Conservation (phyloP, 164 flowering plant genomes). For the Kalanchoe fedtschenkoi region DNA sequence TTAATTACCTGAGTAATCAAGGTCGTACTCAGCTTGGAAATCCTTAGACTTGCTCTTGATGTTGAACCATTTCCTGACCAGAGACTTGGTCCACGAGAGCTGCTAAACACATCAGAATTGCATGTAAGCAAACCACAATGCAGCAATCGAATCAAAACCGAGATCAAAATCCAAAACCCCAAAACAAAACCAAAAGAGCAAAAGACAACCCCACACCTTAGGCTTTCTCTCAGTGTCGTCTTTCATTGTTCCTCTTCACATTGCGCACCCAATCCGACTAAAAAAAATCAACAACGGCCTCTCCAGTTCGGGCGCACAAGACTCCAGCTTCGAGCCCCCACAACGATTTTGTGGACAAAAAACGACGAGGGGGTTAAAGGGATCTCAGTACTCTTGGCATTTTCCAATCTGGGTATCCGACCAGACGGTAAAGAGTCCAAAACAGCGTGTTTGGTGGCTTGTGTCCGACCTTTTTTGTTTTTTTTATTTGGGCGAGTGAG, state of each 20-base stretch:
- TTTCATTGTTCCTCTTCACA: slow-evolving; percentile 41
- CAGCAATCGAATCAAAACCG: not conserved
- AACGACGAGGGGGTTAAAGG: slow-evolving; percentile 12
- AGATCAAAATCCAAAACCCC: not conserved
- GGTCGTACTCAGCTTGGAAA: slow-evolving; percentile 24
- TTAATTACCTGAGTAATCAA: slow-evolving; percentile 25
- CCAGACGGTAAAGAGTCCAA: slow-evolving; percentile 9
- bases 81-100: slow-evolving; percentile 46
- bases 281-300: not conserved
- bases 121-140: not conserved
- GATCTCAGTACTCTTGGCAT: slow-evolving; percentile 20
- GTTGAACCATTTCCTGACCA: slow-evolving; percentile 51
- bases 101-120: slow-evolving; percentile 14
- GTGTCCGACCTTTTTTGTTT: not conserved
- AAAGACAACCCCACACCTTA: slow-evolving; percentile 19
- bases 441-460: slow-evolving; percentile 12
- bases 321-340: not conserved
- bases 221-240: slow-evolving; percentile 39
- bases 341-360: not conserved
- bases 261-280: not conserved
- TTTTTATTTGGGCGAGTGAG: not conserved
- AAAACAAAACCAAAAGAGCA: slow-evolving; percentile 5
- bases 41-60: slow-evolving; percentile 43
- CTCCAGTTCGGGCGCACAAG: not conserved
- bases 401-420: slow-evolving; percentile 15